These are phyloP conservation scores for Nannochloris sp. DNA, from an alignment of 139 green algal species.

Conservation along the genomic window DNA sequence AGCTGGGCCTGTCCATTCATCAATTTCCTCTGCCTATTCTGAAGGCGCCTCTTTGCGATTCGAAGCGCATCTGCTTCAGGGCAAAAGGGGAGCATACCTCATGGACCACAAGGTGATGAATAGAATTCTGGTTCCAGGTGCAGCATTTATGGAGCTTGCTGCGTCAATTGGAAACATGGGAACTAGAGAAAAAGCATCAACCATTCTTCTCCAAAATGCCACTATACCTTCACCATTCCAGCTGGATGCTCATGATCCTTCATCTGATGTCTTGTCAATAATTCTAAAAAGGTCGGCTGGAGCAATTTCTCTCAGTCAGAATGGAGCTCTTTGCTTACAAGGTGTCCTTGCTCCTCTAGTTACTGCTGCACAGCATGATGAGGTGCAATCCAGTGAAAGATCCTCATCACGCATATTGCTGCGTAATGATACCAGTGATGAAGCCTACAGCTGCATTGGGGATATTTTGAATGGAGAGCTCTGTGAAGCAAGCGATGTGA, in stretches of 20 bases:
- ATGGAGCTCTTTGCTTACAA: too few relatives aligned
- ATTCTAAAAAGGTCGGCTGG: too few relatives aligned
- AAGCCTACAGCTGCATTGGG: too few relatives aligned
- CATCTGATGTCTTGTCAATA: too few relatives aligned
- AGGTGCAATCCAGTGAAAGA: too few relatives aligned
- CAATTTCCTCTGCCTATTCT: not conserved
- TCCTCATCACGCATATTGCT: too few relatives aligned
- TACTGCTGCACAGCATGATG: too few relatives aligned
- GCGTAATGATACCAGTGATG: too few relatives aligned
- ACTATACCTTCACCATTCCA: not conserved
- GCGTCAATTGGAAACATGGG: constrained; percentile 9
- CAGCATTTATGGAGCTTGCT: constrained; percentile 54
- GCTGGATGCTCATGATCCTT: not conserved
- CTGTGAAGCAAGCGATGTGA: constrained; percentile 1
- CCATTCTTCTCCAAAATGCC: not conserved
- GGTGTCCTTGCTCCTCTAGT: too few relatives aligned
- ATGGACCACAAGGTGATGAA: constrained; percentile 46
- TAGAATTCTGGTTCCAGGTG: constrained; percentile 21
- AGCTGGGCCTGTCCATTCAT: not conserved
- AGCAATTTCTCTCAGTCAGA: too few relatives aligned
- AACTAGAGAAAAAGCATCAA: not conserved
- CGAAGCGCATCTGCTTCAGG: not conserved
- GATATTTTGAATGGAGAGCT: too few relatives aligned
- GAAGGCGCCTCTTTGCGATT: not conserved
- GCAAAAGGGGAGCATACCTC: constrained; percentile 31